These are phyloP conservation scores for Lachancea mirantina DNA, from an alignment of 805 yeast species.

Conservation along the genomic window DNA sequence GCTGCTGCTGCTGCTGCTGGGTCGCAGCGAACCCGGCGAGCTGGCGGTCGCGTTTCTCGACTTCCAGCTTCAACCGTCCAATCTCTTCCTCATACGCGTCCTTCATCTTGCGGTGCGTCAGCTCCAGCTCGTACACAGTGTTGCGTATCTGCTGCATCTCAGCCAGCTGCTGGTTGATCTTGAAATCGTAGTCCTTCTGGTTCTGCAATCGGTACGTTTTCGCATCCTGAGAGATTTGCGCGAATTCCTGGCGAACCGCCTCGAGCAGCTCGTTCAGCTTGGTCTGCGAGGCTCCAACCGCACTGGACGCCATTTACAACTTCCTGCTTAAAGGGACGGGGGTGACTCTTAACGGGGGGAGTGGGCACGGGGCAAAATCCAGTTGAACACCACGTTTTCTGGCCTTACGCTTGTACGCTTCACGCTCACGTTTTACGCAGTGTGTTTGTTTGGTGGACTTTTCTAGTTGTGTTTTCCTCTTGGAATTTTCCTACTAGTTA, in stretches of 20 bases:
- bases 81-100: conserved; percentile 95
- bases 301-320: conserved; percentile 12
- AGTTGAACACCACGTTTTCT: too few relatives aligned
- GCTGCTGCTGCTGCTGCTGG: conserved; percentile 18
- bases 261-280: conserved; percentile 75
- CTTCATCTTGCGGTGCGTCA: conserved; percentile 90
- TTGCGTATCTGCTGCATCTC: conserved; percentile 93
- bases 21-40: conserved; percentile 29
- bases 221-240: conserved; percentile 77
- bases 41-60: conserved; percentile 71
- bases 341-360: too few relatives aligned
- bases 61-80: conserved; percentile 71
- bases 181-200: conserved; percentile 86
- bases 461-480: too few relatives aligned
- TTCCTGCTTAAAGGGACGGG: too few relatives aligned
- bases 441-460: too few relatives aligned
- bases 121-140: conserved; percentile 87
- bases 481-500: too few relatives aligned
- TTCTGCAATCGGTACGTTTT: conserved; percentile 70
- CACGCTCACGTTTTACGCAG: too few relatives aligned
- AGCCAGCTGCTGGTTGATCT: conserved; percentile 82
- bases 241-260: conserved; percentile 88
- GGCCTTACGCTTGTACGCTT: too few relatives aligned
- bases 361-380: too few relatives aligned
- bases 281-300: conserved; percentile 21